These are phyloP conservation scores for Akanthomyces lecanii DNA, from an alignment of 2,329 filamentous ascomycete species.

Conservation along the genomic window DNA sequence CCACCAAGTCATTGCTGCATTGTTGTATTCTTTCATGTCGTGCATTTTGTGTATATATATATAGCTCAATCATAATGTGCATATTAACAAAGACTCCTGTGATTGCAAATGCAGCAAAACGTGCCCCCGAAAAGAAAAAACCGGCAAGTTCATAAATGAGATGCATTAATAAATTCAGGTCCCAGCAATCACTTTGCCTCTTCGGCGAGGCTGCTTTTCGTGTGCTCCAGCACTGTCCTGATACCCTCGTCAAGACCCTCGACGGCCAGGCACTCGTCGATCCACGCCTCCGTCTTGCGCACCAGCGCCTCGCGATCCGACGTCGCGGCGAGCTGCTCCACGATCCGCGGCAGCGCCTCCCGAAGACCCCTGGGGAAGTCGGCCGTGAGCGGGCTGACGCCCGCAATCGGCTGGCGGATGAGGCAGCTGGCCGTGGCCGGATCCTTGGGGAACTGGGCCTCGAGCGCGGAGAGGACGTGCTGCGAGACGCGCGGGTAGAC, in stretches of 20 bases:
- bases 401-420: slow-evolving; percentile 66
- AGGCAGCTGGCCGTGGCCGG: slow-evolving; percentile 65
- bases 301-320: slow-evolving; percentile 43
- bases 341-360: slow-evolving; percentile 59
- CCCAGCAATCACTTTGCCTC: neutral
- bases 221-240: slow-evolving; percentile 51
- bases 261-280: slow-evolving; percentile 47
- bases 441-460: slow-evolving; percentile 53
- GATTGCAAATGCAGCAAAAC: neutral
- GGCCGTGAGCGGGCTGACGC: slow-evolving; percentile 57
- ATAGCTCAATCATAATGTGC: slow-evolving; percentile 9
- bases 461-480: slow-evolving; percentile 67
- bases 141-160: neutral
- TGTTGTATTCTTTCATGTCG: neutral
- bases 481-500: slow-evolving; percentile 64
- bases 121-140: neutral
- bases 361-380: slow-evolving; percentile 71
- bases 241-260: slow-evolving; percentile 54
- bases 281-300: slow-evolving; percentile 50
- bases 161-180: neutral
- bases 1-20: neutral
- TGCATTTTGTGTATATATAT: neutral
- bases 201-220: slow-evolving; percentile 31
- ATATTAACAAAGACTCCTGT: slow-evolving; percentile 7
- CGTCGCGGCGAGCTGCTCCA: slow-evolving; percentile 42